These are phyloP conservation scores for Pyrenophora seminiperda DNA, from an alignment of 2,329 filamentous ascomycete species.

Conservation along the genomic window DNA sequence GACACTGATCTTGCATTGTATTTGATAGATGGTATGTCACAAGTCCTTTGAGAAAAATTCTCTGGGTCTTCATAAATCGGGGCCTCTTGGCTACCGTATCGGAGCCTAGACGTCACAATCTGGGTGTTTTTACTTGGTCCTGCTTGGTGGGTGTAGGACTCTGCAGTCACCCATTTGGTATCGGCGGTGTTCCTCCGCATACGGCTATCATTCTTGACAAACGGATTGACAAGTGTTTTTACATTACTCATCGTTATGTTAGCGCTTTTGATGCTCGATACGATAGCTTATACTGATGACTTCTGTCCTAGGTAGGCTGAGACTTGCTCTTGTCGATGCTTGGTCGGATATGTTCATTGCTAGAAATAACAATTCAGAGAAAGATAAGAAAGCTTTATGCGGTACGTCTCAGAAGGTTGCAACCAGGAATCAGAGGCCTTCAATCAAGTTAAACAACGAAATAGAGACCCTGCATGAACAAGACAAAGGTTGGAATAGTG, in stretches of 20 bases:
- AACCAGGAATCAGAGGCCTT: too few relatives aligned
- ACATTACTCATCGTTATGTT: conserved; percentile 1
- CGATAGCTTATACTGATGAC: too few relatives aligned
- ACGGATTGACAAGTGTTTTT: conserved; percentile 9
- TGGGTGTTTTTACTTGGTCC: neutral
- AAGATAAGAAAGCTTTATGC: too few relatives aligned
- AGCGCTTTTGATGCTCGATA: too few relatives aligned
- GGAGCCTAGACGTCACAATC: neutral
- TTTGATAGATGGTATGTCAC: neutral
- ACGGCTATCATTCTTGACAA: conserved; percentile 7
- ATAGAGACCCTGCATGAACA: too few relatives aligned
- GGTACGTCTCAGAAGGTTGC: too few relatives aligned
- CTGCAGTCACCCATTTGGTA: conserved; percentile 8
- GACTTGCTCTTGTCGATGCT: too few relatives aligned
- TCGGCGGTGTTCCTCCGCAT: conserved; percentile 10
- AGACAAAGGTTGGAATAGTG: too few relatives aligned
- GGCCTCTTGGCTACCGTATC: neutral
- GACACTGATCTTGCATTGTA: neutral
- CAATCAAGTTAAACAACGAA: too few relatives aligned
- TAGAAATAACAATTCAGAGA: too few relatives aligned
- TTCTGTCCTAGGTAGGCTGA: too few relatives aligned
- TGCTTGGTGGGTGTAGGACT: neutral
- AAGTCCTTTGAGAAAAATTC: neutral
- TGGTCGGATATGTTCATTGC: too few relatives aligned
- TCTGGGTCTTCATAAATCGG: neutral